These are phyloP conservation scores for Apiotrichum laibachii DNA, from an alignment of 1,284 basidiomycete genomes.

Conservation along the genomic window DNA sequence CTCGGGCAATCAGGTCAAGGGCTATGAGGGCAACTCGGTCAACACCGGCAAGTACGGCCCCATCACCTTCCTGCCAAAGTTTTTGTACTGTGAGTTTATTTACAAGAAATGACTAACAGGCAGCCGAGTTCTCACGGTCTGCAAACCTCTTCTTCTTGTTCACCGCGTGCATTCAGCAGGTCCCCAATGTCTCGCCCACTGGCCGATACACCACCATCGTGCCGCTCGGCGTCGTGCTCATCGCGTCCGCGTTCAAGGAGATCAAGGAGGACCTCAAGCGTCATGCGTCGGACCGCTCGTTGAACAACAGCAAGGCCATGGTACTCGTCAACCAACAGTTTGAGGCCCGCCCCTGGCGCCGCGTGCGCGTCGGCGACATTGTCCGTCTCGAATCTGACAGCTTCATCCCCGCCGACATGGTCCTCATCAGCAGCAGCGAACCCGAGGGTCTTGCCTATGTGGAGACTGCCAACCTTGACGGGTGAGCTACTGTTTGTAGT, in stretches of 20 bases:
- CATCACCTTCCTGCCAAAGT: conserved; percentile 87
- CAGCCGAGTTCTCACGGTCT: conserved; percentile 66
- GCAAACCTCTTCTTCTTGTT: conserved; percentile 99
- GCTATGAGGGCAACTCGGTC: conserved; percentile 79
- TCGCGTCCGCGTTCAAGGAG: conserved; percentile 97
- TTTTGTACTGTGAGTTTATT: conserved; percentile 69
- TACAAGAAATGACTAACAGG: not conserved
- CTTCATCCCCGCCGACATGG: conserved; percentile 93
- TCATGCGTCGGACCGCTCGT: conserved; percentile 87
- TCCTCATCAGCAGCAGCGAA: conserved; percentile 85
- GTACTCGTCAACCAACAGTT: conserved; percentile 70
- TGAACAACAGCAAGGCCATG: conserved; percentile 80
- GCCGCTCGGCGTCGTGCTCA: conserved; percentile 81
- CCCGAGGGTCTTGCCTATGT: conserved; percentile 97
- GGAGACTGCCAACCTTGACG: conserved; percentile 95
- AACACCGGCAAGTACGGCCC: conserved; percentile 95
- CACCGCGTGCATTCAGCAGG: conserved; percentile 96
- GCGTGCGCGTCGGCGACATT: conserved; percentile 87
- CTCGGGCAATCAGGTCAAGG: conserved; percentile 54
- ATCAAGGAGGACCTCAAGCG: conserved; percentile 96
- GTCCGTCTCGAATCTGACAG: conserved; percentile 86
- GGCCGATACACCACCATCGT: conserved; percentile 94
- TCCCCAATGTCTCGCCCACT: conserved; percentile 95
- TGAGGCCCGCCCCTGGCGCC: conserved; percentile 76
- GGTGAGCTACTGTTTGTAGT: conserved; percentile 35